phyloP scores from a whole-genome alignment of 2,329 filamentous ascomycete genomes.

The Colletotrichum chrysophilum region DNA sequence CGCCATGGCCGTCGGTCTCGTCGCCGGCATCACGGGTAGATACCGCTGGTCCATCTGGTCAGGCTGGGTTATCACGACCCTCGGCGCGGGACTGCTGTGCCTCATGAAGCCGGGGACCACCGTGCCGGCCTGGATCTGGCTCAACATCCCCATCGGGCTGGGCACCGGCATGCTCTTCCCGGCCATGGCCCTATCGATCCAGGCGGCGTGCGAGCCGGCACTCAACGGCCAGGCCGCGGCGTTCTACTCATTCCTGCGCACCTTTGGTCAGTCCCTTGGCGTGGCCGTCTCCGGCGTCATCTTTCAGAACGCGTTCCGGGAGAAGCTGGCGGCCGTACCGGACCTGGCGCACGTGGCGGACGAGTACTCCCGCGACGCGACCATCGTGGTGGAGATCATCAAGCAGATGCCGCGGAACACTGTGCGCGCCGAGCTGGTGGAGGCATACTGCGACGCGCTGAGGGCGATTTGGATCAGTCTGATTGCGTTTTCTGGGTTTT shows the following conservation, averaged over 20 bases:
- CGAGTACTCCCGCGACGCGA: slow-evolving; percentile 61
- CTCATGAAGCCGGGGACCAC: slow-evolving; percentile 53
- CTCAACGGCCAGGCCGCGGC: slow-evolving; percentile 62
- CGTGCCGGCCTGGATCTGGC: slow-evolving; percentile 61
- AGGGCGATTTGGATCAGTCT: slow-evolving; percentile 37
- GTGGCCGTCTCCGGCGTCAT: slow-evolving; percentile 71
- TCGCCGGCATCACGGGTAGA: slow-evolving; percentile 58
- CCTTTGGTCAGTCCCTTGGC: slow-evolving; percentile 69
- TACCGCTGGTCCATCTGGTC: slow-evolving; percentile 67
- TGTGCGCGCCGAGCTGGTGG: slow-evolving; percentile 25
- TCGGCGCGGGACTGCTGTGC: slow-evolving; percentile 62
- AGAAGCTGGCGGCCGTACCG: slow-evolving; percentile 52
- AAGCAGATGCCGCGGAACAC: slow-evolving; percentile 46
- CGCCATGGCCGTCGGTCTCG: slow-evolving; percentile 58
- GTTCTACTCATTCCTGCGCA: slow-evolving; percentile 71
- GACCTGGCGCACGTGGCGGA: slow-evolving; percentile 45
- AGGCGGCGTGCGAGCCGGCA: slow-evolving; percentile 57
- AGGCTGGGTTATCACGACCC: slow-evolving; percentile 65
- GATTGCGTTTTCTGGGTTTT: slow-evolving; percentile 32
- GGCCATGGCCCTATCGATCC: slow-evolving; percentile 65
- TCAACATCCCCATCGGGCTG: slow-evolving; percentile 64
- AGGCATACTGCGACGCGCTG: slow-evolving; percentile 37
- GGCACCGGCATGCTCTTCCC: slow-evolving; percentile 71
- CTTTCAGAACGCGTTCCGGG: slow-evolving; percentile 70
- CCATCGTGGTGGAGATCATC: slow-evolving; percentile 63